These are phyloP conservation scores for Lentinula sp. DNA, from an alignment of 768 basidiomycete species.

Conservation along the genomic window DNA sequence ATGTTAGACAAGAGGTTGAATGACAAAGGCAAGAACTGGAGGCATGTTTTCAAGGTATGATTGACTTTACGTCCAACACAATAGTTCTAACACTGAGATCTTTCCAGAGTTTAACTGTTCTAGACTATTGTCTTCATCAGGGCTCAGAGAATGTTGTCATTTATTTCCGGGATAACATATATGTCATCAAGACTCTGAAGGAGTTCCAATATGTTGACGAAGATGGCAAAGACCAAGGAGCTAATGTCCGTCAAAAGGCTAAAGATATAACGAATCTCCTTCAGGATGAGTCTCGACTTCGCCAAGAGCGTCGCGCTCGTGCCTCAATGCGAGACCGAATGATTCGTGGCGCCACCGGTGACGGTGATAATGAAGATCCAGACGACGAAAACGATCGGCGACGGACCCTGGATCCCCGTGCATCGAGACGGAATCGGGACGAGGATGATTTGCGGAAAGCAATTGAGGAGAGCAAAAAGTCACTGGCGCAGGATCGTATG, in stretches of 20 bases:
- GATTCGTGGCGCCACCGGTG: constrained; percentile 53
- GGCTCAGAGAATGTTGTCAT: constrained; percentile 98
- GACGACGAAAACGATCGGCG: constrained; percentile 41
- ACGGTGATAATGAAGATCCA: constrained; percentile 32
- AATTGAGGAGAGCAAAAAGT: constrained; percentile 85
- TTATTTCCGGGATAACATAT: constrained; percentile 96
- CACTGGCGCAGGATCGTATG: constrained; percentile 63
- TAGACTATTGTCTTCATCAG: constrained; percentile 94
- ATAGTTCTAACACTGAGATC: neutral
- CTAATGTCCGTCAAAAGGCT: constrained; percentile 96
- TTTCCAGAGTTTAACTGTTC: constrained; percentile 75
- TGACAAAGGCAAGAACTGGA: constrained; percentile 99
- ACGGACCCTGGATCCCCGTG: neutral
- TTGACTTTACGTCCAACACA: neutral
- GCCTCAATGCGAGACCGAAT: constrained; percentile 95
- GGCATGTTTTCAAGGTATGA: constrained; percentile 94
- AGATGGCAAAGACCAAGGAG: constrained; percentile 93
- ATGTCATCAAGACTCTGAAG: constrained; percentile 97
- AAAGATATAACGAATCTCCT: constrained; percentile 97
- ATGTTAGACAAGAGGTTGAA: constrained; percentile 98
- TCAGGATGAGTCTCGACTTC: constrained; percentile 76
- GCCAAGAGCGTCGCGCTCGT: constrained; percentile 76
- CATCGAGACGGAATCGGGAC: constrained; percentile 34
- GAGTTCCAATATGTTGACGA: constrained; percentile 98
- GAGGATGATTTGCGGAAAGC: constrained; percentile 84